Base-by-base conservation (phyloP, 78 protist species). In the Dictyostelium capitatum region DNA sequence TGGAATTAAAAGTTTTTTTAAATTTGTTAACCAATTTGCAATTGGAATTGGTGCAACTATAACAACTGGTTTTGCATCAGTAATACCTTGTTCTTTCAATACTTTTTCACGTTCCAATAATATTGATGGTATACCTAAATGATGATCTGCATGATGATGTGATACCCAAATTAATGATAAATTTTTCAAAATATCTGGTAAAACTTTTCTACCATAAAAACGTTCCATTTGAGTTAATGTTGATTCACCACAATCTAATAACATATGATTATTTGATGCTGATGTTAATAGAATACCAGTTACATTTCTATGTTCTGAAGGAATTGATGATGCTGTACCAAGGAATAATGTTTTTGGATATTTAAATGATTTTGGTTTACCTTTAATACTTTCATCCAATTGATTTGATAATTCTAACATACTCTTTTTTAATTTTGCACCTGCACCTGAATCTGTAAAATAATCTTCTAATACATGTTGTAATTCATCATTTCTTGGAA, bases 61-160 rank as follows among this genome's bases (percentile, higher is more conserved):
- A n/a, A 77, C 2, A 2, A 73, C 28, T 23, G 41, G 23, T 43
- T 72, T 23, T 30, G 50, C 14, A 1, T 56, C 23, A 41, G 41
- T 5, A 43, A 15, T 25, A 73, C 79, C 20, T 6, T 8, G 10
- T 17, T 77, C 41, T 1, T 7, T 5, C 14, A 67, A 67, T 32
- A 43, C 75, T 4, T 17, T 11, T 3, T 17, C 8, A 23, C 67
- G 37, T 30, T 65, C 64, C 17, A 64, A 50, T 4, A 87, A 0
- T 17, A 87, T 23, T 8, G 54, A n/a, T 19, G 79, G 67, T 9
- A 59, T 20, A 12, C 99, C 99, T 9, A 98, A 83, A 80, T 98
- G 98, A 84, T 99, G 99, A 95, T 99, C 99, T 8, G 99, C 99
- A 73, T 99, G 99, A 78, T 95, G 73, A 97, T 99, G 99, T 17